Evolutionary conservation across 176 grass and related monocot genomes (phyloP), one percentile per base, ranked within the genome.

Genomic region (Calamus simplicifolius): DNA sequence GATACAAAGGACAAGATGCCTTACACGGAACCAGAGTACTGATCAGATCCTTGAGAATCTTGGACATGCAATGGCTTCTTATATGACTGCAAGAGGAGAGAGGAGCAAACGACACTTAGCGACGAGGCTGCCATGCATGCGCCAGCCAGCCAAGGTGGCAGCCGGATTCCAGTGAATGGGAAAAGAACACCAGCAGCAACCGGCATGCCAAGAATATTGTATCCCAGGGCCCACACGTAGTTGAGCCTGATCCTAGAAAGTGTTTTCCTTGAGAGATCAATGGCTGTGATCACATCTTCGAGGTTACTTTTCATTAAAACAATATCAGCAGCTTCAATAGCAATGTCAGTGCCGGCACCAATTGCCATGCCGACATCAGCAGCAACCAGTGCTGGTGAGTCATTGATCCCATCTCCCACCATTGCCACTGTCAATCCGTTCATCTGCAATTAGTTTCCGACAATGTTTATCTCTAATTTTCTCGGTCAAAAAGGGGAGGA

Each of bases 91-190:
- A 92, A 79, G 49, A 98, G 69, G 59, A 98, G 71, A 21, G 87
- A 98, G 7, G 93, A 98, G 76, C 87, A 98, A 28, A 98, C 93
- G 5, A 98, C 93, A 57, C 87, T 92, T 16, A 92, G 69, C 0
- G 93, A 98, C 0, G 87, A 92, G 54, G 87, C 87, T 0, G 93
- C 93, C 93, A 98, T 98, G 79, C 87, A 92, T 26, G 87, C 93
- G 0, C 93, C 87, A 0, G 87, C 93, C 0, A 98, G 84, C 87
- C 87, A 98, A 3, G 93, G 93, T 5, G 93, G 93, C 18, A 98
- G 73, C 29, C 87, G 62, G 68, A 98, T 85, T 68, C 81, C 84
- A 0, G 58, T 85, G 69, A 88, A 91, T 0, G 93, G 93, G 73
- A 88, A 92, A 59, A 98, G 60, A 35, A 92, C 38, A 5, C 93